A percentile compares a stretch with the other conserved stretches of the same genome.
Conservation (phyloP, 2,329 filamentous ascomycete species). For the Saccharata proteae region DNA sequence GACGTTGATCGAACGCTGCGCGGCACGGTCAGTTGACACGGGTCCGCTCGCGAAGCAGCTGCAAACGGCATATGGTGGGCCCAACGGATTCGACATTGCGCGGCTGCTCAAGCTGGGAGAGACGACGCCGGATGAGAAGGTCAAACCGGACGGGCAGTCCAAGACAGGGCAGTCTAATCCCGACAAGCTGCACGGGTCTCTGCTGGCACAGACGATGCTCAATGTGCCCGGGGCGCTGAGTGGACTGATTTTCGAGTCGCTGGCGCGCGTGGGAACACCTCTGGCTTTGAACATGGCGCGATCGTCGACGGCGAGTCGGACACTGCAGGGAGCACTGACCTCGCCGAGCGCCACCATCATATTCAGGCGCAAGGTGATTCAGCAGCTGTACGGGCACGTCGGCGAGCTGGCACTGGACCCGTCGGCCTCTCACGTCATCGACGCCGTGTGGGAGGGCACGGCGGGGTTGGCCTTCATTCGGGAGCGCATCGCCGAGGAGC, state of each 20-base stretch:
- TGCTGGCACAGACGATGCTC: constrained; percentile 72
- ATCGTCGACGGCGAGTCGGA: constrained; percentile 45
- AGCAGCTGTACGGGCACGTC: constrained; percentile 50
- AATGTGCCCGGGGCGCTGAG: constrained; percentile 56
- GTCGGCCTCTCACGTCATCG: constrained; percentile 55
- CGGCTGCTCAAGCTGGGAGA: constrained; percentile 49
- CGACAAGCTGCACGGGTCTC: constrained; percentile 65
- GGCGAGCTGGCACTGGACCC: constrained; percentile 48
- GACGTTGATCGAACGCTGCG: constrained; percentile 71
- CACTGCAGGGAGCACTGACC: constrained; percentile 51
- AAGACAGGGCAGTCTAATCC: constrained; percentile 15
- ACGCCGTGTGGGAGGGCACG: constrained; percentile 53
- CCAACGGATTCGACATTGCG: constrained; percentile 40
- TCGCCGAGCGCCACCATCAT: constrained; percentile 41
- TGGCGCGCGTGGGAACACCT: constrained; percentile 38
- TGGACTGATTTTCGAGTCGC: constrained; percentile 55
- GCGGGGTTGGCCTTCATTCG: constrained; percentile 53
- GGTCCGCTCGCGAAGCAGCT: constrained; percentile 44
- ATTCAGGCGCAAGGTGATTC: constrained; percentile 50
- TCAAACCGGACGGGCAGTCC: constrained; percentile 14
- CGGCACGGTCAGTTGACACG: constrained; percentile 50
- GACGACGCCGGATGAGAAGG: constrained; percentile 26
- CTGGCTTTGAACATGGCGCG: constrained; percentile 51
- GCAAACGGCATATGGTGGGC: constrained; percentile 42
- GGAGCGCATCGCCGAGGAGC: constrained; percentile 53